phyloP scores from a whole-genome alignment of 1,284 basidiomycete species.

The Sphagnurus paluster region DNA sequence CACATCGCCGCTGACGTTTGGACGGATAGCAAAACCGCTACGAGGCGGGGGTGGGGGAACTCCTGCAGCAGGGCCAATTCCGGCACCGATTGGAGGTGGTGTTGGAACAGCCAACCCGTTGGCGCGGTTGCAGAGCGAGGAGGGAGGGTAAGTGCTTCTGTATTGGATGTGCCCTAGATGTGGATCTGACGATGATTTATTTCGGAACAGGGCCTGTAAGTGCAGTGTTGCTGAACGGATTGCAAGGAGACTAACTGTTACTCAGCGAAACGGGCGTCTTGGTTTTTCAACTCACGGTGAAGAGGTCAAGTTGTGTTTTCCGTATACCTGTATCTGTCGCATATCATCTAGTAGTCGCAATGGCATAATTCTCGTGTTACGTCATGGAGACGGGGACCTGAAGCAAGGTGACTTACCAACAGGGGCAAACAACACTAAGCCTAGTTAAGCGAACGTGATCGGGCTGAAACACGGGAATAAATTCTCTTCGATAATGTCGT shows the following conservation, averaged over 20 bases:
- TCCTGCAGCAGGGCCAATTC: conserved; percentile 34
- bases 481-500: conserved; percentile 26
- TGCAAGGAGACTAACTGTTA: conserved; percentile 15
- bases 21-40: conserved; percentile 95
- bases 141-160: conserved; percentile 63
- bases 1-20: conserved; percentile 77
- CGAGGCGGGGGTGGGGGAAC: conserved; percentile 83
- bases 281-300: conserved; percentile 80
- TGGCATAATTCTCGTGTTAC: conserved; percentile 18
- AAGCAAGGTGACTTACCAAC: conserved; percentile 12
- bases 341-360: conserved; percentile 28
- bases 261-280: conserved; percentile 82
- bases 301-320: conserved; percentile 32
- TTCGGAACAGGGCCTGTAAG: conserved; percentile 40
- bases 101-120: conserved; percentile 56
- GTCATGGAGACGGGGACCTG: conserved; percentile 34
- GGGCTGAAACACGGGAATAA: conserved; percentile 39
- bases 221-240: conserved; percentile 7
- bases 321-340: conserved; percentile 26
- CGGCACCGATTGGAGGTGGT: conserved; percentile 45
- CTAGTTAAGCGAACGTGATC: conserved; percentile 33
- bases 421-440: conserved; percentile 23
- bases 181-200: conserved; percentile 19
- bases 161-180: conserved; percentile 23
- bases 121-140: conserved; percentile 75